These are phyloP conservation scores for Leccinum obscurum DNA, from an alignment of 768 basidiomycete species.

Conservation along the genomic window DNA sequence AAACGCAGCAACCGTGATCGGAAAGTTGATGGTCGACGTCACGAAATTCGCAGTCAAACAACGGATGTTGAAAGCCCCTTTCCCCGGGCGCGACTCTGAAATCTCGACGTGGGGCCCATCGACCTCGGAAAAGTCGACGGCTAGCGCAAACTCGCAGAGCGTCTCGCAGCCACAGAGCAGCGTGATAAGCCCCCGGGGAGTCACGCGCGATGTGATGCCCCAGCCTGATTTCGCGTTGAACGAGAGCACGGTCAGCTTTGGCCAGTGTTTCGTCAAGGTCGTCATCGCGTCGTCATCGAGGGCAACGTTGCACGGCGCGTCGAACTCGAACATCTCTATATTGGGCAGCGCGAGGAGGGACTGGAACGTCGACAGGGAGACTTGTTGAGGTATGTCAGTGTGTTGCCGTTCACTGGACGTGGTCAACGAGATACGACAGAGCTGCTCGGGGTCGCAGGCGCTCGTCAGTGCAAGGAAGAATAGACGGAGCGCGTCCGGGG, in stretches of 20 bases:
- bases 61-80: constrained; percentile 10
- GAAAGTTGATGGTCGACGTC: constrained; percentile 21
- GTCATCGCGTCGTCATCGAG: constrained; percentile 25
- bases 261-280: constrained; percentile 23
- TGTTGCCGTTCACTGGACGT: constrained; percentile 2
- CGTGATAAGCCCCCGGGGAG: constrained; percentile 21
- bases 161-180: constrained; percentile 16
- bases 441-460: constrained; percentile 12
- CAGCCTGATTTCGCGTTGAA: constrained; percentile 23
- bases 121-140: constrained; percentile 22
- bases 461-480: constrained; percentile 22
- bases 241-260: constrained; percentile 11
- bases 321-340: constrained; percentile 14
- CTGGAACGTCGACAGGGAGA: constrained; percentile 19
- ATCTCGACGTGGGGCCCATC: constrained; percentile 5
- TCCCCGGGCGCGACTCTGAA: constrained; percentile 3
- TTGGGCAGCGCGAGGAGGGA: constrained; percentile 19
- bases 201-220: constrained; percentile 20
- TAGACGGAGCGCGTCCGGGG: constrained; percentile 19
- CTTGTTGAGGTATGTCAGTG: background rate
- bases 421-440: constrained; percentile 13
- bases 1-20: constrained; percentile 25
- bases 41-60: constrained; percentile 19
- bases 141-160: constrained; percentile 18
- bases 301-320: constrained; percentile 20